phyloP scores from a whole-genome alignment of 2,329 filamentous ascomycete genomes.

The Camillea tinctor region DNA sequence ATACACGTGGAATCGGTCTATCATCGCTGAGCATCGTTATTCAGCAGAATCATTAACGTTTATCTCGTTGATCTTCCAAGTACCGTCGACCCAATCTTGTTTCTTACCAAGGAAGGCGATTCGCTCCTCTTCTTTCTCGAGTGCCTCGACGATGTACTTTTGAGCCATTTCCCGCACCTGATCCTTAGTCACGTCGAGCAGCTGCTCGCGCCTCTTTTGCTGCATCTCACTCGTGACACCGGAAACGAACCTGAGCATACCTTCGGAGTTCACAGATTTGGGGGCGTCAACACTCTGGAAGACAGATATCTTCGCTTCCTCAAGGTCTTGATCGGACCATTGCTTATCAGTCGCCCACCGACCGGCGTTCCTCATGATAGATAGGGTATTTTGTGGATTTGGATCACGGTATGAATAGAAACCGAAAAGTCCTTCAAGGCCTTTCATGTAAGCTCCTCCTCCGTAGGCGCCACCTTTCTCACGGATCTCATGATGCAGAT shows the following conservation, averaged over 20 bases:
- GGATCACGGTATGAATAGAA: constrained; percentile 98
- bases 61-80: constrained; percentile 76
- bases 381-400: constrained; percentile 84
- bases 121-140: constrained; percentile 59
- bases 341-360: constrained; percentile 76
- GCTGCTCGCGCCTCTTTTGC: constrained; percentile 75
- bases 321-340: constrained; percentile 82
- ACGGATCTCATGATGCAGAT: constrained; percentile 94
- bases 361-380: constrained; percentile 80
- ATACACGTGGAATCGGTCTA: constrained; percentile 17
- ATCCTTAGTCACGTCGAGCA: constrained; percentile 80
- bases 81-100: constrained; percentile 71
- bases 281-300: constrained; percentile 93
- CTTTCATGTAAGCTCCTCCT: constrained; percentile 79
- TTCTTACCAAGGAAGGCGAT: constrained; percentile 79
- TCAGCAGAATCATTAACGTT: constrained; percentile 51
- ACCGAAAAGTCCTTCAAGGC: constrained; percentile 81
- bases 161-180: constrained; percentile 82
- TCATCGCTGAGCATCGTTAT: background rate
- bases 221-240: constrained; percentile 88
- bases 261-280: constrained; percentile 80
- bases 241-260: constrained; percentile 79
- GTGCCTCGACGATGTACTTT: constrained; percentile 70
- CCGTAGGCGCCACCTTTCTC: constrained; percentile 98
- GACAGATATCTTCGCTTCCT: constrained; percentile 92